A percentile compares a stretch with the other conserved stretches of the same genome.
phyloP scores from a whole-genome alignment of 2,329 filamentous ascomycete species.

The Sporothrix variecibatus region DNA sequence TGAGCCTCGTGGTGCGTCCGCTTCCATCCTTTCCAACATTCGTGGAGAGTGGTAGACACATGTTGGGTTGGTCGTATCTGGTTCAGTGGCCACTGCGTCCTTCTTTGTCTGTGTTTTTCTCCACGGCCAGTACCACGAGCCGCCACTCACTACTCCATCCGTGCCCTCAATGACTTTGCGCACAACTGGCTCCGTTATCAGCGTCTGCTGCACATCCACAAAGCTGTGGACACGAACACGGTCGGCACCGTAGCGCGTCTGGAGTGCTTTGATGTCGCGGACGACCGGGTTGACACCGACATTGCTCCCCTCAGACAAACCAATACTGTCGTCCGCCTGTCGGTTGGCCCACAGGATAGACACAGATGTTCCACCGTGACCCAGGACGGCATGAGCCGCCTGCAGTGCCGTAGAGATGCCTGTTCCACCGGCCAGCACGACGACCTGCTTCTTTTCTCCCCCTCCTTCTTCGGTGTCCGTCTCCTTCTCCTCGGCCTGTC shows the following conservation, averaged over 20 bases:
- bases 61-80: not conserved
- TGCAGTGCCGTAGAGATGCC: slow-evolving; percentile 90
- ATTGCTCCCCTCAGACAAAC: slow-evolving; percentile 44
- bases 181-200: slow-evolving; percentile 60
- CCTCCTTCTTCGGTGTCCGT: not conserved
- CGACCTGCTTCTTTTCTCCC: slow-evolving; percentile 48
- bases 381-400: slow-evolving; percentile 64
- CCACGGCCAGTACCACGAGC: slow-evolving; percentile 30
- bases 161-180: not conserved
- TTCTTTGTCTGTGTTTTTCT: not conserved
- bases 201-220: slow-evolving; percentile 75
- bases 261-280: slow-evolving; percentile 63
- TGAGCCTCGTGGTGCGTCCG: slow-evolving; percentile 7
- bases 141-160: not conserved
- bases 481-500: slow-evolving; percentile 20
- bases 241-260: slow-evolving; percentile 57
- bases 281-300: slow-evolving; percentile 51
- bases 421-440: slow-evolving; percentile 91
- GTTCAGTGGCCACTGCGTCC: not conserved
- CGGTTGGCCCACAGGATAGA: slow-evolving; percentile 83
- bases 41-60: slow-evolving; percentile 24
- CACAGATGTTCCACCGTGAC: slow-evolving; percentile 46
- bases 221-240: slow-evolving; percentile 71
- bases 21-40: not conserved
- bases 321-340: slow-evolving; percentile 63